phyloP scores from a whole-genome alignment of 139 green algal genomes.

The Medakamo hakoo region DNA sequence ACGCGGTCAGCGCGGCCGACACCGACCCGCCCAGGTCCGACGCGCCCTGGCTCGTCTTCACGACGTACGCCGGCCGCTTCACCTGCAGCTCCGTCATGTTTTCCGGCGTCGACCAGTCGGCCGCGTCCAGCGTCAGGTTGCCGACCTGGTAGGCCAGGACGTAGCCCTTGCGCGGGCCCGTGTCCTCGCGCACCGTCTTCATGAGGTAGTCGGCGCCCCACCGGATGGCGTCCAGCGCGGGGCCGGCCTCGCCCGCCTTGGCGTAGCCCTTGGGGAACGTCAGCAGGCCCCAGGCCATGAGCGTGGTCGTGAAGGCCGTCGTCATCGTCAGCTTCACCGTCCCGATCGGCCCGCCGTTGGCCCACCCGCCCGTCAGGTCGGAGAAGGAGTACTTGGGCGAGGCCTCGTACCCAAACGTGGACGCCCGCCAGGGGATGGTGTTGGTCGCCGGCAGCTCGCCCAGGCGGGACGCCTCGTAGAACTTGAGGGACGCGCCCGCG shows the following conservation, averaged over 20 bases:
- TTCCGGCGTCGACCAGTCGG: background rate
- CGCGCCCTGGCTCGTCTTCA: conserved; percentile 8
- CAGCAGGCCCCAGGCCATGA: conserved; percentile 46
- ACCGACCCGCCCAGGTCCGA: conserved; percentile 36
- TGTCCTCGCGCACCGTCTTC: conserved; percentile 23
- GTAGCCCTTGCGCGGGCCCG: background rate
- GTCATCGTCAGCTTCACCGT: conserved; percentile 47
- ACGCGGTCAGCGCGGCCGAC: conserved; percentile 43
- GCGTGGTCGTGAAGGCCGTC: conserved; percentile 50
- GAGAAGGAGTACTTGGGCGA: background rate
- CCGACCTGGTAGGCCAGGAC: background rate
- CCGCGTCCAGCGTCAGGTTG: background rate
- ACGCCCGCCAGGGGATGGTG: background rate
- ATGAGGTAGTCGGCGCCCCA: conserved; percentile 58
- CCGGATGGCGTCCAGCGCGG: conserved; percentile 19
- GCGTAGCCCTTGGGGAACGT: conserved; percentile 20
- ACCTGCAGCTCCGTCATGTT: background rate
- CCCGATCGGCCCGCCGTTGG: background rate
- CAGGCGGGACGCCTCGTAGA: conserved; percentile 27
- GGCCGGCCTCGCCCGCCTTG: conserved; percentile 3
- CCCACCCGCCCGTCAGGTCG: background rate
- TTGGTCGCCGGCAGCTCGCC: conserved; percentile 3
- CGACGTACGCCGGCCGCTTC: conserved; percentile 9
- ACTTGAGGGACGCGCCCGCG: conserved; percentile 8
- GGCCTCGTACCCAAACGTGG: background rate